Evolutionary conservation across 108 stramenopile genomes (phyloP), one percentile per base, ranked within the genome.

Genomic region (Skeletonema potamos): DNA sequence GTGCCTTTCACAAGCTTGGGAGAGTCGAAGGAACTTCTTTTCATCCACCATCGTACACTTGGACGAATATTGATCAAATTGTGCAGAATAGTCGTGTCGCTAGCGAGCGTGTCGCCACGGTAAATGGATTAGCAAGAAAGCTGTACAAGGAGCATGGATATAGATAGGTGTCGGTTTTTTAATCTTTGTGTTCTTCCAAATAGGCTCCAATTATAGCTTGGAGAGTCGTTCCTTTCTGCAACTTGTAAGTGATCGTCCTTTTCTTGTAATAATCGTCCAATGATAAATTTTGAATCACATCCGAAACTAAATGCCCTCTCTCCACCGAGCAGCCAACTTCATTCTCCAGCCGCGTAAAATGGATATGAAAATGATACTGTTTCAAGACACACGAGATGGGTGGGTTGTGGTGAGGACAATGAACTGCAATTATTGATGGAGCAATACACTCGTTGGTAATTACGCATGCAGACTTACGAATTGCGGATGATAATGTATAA

Each of bases 401-500:
- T 15, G 10, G 39, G n/a, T 4, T 41, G 15, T 4, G 15, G 39
- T 41, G 39, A 41, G 39, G 39, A n/a, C 3, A 41, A 36, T 10
- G 15, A 41, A 2, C 39, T 41, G 39, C n/a, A 15, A n/a, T n/a
- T n/a, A 41, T 41, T 4, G 39, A 41, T 41, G 0, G 15, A 41
- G 39, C 34, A 41, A n/a, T 2, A 41, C 15, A 41, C 39, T 32
- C 6, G 1, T n/a, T n/a, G 6, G 6, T 6, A 32, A 4, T 32
- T 32, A 32, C 4, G 6, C 30, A 32, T 1, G 6, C n/a, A 32
- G 30, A 41, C 39, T 41, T 15, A 41, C 39, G 54, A 92, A 92
- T 64, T 87, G 88, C 3, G 91, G 91, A 24, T 86, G 83, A 62
- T 92, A 92, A 60, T 90, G 89, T 12, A 90, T 51, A 67, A 90